phyloP scores from a whole-genome alignment of 108 stramenopile species.

The Discostella pseudostelligera region DNA sequence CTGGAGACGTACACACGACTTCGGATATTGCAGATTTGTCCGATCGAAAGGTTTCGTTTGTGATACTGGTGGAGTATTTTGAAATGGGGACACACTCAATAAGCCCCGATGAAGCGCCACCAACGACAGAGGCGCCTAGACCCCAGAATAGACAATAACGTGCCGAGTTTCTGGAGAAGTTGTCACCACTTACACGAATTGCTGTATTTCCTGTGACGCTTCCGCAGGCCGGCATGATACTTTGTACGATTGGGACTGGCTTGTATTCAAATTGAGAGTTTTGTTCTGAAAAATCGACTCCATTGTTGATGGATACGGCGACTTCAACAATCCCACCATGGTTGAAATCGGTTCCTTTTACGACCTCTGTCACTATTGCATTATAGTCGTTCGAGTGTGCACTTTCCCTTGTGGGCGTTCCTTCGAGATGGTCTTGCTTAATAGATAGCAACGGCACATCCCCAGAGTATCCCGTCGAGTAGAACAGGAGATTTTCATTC shows the following conservation, averaged over 20 bases:
- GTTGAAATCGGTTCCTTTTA: slow-evolving; percentile 45
- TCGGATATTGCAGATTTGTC: slow-evolving; percentile 5
- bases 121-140: slow-evolving; percentile 8
- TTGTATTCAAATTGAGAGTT: slow-evolving; percentile 49
- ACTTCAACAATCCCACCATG: slow-evolving; percentile 55
- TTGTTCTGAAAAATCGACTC: slow-evolving; percentile 53
- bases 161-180: slow-evolving; percentile 40
- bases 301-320: slow-evolving; percentile 60
- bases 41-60: not conserved
- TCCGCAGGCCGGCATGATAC: slow-evolving; percentile 56
- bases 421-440: slow-evolving; percentile 20
- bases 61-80: slow-evolving; percentile 2
- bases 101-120: not conserved
- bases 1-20: slow-evolving; percentile 26
- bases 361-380: slow-evolving; percentile 33
- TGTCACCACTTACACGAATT: slow-evolving; percentile 47
- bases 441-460: slow-evolving; percentile 31
- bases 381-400: slow-evolving; percentile 26
- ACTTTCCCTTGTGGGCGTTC: slow-evolving; percentile 30
- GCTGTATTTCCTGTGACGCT: slow-evolving; percentile 59
- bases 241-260: slow-evolving; percentile 45
- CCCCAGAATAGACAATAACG: slow-evolving; percentile 64
- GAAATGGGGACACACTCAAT: slow-evolving; percentile 17
- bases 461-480: slow-evolving; percentile 22
- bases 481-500: slow-evolving; percentile 5